Evolutionary conservation across 371 early-diverging fungal genomes (phyloP), one percentile per base, ranked within the genome.

Genomic region (Capillidium heterosporum): DNA sequence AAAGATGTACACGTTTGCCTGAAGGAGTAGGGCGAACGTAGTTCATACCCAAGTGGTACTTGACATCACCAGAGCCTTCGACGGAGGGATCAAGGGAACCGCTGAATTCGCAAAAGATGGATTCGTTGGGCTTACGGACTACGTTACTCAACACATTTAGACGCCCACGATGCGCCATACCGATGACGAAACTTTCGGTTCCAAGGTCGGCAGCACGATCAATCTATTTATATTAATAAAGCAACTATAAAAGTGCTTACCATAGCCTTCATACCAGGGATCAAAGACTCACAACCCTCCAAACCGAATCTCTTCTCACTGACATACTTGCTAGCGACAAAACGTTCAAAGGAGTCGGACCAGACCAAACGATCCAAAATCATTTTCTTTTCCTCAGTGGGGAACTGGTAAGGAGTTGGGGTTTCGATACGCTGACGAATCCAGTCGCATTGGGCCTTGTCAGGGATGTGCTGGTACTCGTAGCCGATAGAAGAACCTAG

Each of bases 131-230:
- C 75, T 95, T 95, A 66, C 94, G 87, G 60, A 95, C 91, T 39
- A 96, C 95, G 69, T 94, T 94, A 63, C 87, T 87, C 48, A 97
- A 79, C n/a, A 96, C 94, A 67, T 96, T 96, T 51, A 96, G 73
- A 62, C 97, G 87, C 59, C 97, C 97, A 71, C 97, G 89, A 71
- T 96, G 97, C 40, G 97, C 89, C 95, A 95, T 96, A 58, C 97
- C 95, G 78, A 96, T 87, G 47, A 92, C 84, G 61, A 95, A 84
- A 48, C 86, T 82, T 65, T 90, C 87, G 60, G 92, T 84, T 31
- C 95, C 97, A 55, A 82, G 76, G 58, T 94, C 92, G 47, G 92
- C 92, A 19, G 90, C 85, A 56, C 84, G 80, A 69, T 94, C 95
- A 64, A 94, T 90, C 85, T 82, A 70, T 1, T n/a, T 26, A 52